phyloP scores from a whole-genome alignment of 2,329 filamentous ascomycete genomes.

The Ascochyta lentis region DNA sequence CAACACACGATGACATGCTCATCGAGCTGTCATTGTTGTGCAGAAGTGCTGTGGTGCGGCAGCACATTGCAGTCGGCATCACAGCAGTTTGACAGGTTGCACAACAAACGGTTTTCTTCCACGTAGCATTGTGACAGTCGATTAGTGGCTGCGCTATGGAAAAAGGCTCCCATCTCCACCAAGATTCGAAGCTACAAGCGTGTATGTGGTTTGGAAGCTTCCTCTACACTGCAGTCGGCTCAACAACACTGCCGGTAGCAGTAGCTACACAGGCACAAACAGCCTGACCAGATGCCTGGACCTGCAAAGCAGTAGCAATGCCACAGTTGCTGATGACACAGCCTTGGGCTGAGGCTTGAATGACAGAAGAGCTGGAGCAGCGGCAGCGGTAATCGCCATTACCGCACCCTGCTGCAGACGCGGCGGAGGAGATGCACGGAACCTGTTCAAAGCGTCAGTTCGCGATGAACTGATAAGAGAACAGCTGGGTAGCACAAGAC shows the following conservation, averaged over 20 bases:
- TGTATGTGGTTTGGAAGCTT: not conserved
- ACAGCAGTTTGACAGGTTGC: not conserved
- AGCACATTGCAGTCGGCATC: not conserved
- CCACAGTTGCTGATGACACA: conserved; percentile 24
- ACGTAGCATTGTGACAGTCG: not conserved
- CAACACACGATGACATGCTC: not conserved
- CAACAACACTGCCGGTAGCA: not conserved
- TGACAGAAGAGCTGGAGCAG: conserved; percentile 18
- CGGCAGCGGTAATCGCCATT: conserved; percentile 20
- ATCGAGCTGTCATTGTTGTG: not conserved
- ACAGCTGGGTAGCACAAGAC: not conserved
- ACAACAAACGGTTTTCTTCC: not conserved
- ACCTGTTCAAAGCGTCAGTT: conserved; percentile 2
- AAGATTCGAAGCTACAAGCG: not conserved
- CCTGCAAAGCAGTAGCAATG: conserved; percentile 19
- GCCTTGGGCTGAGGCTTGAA: conserved; percentile 17
- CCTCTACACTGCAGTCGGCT: not conserved
- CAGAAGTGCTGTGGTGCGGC: not conserved
- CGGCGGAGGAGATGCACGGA: conserved; percentile 20
- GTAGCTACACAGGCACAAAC: conserved; percentile 22
- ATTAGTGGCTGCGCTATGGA: not conserved
- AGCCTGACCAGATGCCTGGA: conserved; percentile 18
- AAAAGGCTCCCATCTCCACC: not conserved
- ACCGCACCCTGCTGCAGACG: conserved; percentile 15
- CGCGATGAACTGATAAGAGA: not conserved